phyloP scores from a whole-genome alignment of 1,139 yeast species.

The Hemisphaericaspora subhashii region DNA sequence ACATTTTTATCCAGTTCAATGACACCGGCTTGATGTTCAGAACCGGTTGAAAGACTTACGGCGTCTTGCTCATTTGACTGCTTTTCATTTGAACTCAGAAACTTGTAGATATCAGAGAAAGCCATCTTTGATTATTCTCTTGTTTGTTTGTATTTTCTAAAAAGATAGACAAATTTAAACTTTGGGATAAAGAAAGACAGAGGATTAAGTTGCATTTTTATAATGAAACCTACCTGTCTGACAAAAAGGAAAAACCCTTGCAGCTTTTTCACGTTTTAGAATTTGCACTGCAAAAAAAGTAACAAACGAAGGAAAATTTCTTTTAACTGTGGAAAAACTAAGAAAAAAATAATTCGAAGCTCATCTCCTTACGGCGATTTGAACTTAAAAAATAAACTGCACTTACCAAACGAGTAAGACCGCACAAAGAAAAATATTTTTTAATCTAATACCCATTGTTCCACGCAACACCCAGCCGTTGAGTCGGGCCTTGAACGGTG shows the following conservation, averaged over 20 bases:
- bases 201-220: no score
- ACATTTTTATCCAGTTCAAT: constrained; percentile 52
- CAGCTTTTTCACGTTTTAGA: no score
- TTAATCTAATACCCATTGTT: not conserved
- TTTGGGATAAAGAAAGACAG: no score
- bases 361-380: constrained; percentile 1
- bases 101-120: constrained; percentile 9
- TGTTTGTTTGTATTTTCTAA: no score
- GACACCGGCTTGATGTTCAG: constrained; percentile 30
- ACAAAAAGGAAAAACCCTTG: no score
- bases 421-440: not conserved
- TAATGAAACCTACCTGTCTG: no score
- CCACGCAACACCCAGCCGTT: not conserved
- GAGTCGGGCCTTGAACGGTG: not conserved
- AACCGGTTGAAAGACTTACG: constrained; percentile 19
- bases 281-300: no score
- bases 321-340: no score
- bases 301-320: constrained; percentile 1
- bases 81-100: constrained; percentile 12
- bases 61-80: constrained; percentile 12
- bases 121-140: constrained; percentile 6
- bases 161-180: no score
- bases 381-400: not conserved
- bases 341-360: no score
- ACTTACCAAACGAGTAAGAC: not conserved